Evolutionary conservation across 345 rosid genomes (phyloP), one percentile per base, ranked within the genome.

Genomic region (Sapria himalayana): DNA sequence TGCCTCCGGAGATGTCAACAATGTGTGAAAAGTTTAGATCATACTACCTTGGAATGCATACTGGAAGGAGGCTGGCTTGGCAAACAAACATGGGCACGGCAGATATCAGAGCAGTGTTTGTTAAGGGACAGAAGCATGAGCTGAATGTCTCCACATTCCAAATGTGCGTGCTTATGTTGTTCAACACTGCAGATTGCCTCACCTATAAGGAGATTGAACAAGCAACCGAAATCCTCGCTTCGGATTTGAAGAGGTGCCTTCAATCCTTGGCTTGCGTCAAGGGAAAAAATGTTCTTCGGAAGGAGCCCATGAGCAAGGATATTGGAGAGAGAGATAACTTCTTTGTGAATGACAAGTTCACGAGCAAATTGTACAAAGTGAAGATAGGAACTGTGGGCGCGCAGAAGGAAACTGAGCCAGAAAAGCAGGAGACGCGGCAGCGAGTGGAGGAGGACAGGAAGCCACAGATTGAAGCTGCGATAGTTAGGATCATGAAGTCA

Each of bases 61-160:
- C 82, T 3, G 98, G 98, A 12, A 58, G 98, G 65, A 70, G 98
- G 55, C 48, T 89, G 45, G 68, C 98, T 5, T 89, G 98, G 98
- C 98, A 89, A 59, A 89, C 98, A n/a, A 89, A 89, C 70, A 89
- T 79, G 98, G 98, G 98, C 39, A 68, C 92, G 22, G 98, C 98
- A 0, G 98, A 89, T 42, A 65, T 89, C 45, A 89, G 72, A 54
- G 98, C 98, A 17, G 39, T 51, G 5, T 82, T 89, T 32, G 98
- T 91, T 41, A 89, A 78, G 57, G 98, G 93, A 60, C 98, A 89
- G 70, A 89, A 76, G 66, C 98, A 89, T 43, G 98, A 82, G 58
- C 52, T 89, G 71, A 89, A 89, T 27, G 98, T 89, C 35, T 89
- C 98, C 9, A 89, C 98, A 1, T 89, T 76, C 70, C 98, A 89